Percentiles rank a stretch among this genome's conserved stretches.
These are phyloP conservation scores for Pseudocercospora vitis DNA, from an alignment of 2,329 filamentous ascomycete species.

Conservation along the genomic window DNA sequence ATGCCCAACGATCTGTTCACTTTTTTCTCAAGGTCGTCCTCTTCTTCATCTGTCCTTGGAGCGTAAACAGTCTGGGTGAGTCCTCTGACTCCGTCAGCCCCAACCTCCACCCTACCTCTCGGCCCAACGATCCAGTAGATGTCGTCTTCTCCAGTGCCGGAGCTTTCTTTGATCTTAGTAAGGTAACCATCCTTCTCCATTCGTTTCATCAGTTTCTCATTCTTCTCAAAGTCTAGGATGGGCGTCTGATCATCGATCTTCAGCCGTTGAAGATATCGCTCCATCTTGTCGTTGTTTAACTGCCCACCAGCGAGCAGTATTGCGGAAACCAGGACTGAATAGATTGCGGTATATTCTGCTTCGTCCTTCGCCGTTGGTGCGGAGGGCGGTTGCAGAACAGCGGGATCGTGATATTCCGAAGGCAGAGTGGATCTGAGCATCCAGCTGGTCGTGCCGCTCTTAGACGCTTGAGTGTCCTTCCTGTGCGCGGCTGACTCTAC, in stretches of 20 bases:
- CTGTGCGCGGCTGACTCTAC: constrained; percentile 53
- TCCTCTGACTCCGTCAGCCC: constrained; percentile 69
- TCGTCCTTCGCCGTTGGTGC: constrained; percentile 67
- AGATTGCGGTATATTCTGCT: constrained; percentile 77
- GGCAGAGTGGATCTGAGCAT: constrained; percentile 75
- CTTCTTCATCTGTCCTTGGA: constrained; percentile 30
- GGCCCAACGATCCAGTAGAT: constrained; percentile 83
- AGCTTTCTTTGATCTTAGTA: constrained; percentile 67
- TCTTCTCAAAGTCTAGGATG: constrained; percentile 56
- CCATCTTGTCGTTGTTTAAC: constrained; percentile 75
- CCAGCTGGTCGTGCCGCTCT: constrained; percentile 55
- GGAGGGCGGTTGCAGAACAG: constrained; percentile 67
- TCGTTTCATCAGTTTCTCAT: constrained; percentile 69
- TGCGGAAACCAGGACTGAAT: constrained; percentile 74
- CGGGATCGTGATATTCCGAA: constrained; percentile 59
- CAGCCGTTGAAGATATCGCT: constrained; percentile 70
- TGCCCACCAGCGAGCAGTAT: constrained; percentile 71
- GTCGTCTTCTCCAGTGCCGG: constrained; percentile 66
- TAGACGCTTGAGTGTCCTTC: constrained; percentile 49
- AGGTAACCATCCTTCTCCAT: constrained; percentile 84
- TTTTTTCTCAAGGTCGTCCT: constrained; percentile 36
- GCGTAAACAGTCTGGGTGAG: constrained; percentile 61
- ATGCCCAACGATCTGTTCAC: constrained; percentile 38
- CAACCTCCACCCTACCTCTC: constrained; percentile 81
- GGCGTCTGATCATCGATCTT: constrained; percentile 75